Evolutionary conservation across 2,329 filamentous ascomycete genomes (phyloP).

Genomic region (Fragosphaeria purpurea): DNA sequence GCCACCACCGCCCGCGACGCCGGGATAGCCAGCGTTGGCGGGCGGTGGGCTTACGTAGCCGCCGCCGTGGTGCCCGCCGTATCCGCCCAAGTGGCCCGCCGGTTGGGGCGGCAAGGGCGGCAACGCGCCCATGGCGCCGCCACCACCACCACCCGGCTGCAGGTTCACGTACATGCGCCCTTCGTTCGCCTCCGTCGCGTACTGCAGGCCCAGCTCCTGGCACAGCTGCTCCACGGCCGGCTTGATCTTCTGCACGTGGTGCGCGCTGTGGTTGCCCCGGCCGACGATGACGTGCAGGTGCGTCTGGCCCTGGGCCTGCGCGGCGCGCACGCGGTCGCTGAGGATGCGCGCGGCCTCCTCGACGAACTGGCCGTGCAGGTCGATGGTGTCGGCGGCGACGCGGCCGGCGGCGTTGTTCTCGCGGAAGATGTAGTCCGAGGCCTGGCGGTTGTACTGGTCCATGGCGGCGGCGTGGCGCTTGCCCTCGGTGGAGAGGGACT

Average conservation of each 20-base stretch:
- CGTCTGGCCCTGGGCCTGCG: conserved; percentile 60
- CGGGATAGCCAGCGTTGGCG: conserved; percentile 14
- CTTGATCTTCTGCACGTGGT: conserved; percentile 87
- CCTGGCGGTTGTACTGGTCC: conserved; percentile 83
- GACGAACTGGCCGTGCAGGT: conserved; percentile 89
- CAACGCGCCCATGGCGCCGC: conserved; percentile 44
- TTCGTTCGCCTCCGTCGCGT: conserved; percentile 76
- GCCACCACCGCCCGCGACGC: conserved; percentile 21
- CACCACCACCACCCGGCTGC: conserved; percentile 31
- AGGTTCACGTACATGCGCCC: conserved; percentile 85
- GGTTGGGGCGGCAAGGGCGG: conserved; percentile 39
- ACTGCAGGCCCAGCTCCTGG: conserved; percentile 70
- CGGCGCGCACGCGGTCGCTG: conserved; percentile 73
- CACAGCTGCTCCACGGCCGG: conserved; percentile 87
- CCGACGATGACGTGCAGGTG: conserved; percentile 94
- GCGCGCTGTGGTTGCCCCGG: conserved; percentile 77
- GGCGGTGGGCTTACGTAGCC: conserved; percentile 28
- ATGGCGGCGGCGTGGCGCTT: conserved; percentile 76
- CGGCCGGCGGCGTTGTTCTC: conserved; percentile 78
- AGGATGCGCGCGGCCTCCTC: conserved; percentile 91
- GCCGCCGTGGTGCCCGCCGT: conserved; percentile 20
- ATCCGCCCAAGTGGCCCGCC: conserved; percentile 24
- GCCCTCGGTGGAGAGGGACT: conserved; percentile 73
- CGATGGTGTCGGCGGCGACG: conserved; percentile 73
- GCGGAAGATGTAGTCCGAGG: conserved; percentile 87